Percentiles rank a stretch among this genome's conserved stretches.
These are phyloP conservation scores for Umbelopsis ramanniana DNA, from an alignment of 192 early-diverging fungal genomes.

Conservation along the genomic window DNA sequence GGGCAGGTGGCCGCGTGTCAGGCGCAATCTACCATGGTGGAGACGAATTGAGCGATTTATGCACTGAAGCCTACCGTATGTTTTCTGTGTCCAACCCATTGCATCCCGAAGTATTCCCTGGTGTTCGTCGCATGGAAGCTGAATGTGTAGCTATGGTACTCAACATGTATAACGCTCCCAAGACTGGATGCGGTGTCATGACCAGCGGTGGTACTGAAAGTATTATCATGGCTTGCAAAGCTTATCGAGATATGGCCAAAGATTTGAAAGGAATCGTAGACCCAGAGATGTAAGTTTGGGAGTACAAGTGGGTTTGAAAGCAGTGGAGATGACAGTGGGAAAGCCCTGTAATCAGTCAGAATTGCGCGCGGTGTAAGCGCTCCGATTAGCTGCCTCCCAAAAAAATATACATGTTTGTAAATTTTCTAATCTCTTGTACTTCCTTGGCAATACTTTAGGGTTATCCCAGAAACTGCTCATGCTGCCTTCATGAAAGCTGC, in stretches of 20 bases:
- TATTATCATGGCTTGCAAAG: slow-evolving; percentile 93
- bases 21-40: slow-evolving; percentile 96
- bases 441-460: slow-evolving; percentile 44
- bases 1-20: slow-evolving; percentile 85
- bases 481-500: slow-evolving; percentile 97
- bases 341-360: too few species aligned
- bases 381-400: too few species aligned
- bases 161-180: slow-evolving; percentile 80
- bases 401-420: too few species aligned
- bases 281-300: slow-evolving; percentile 83
- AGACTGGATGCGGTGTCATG: slow-evolving; percentile 78
- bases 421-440: slow-evolving; percentile 3
- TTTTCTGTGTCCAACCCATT: slow-evolving; percentile 89
- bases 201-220: slow-evolving; percentile 96
- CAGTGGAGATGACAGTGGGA: too few species aligned
- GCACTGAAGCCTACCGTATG: slow-evolving; percentile 80
- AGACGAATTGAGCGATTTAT: slow-evolving; percentile 72
- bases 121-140: slow-evolving; percentile 93
- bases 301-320: too few species aligned
- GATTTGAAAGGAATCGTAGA: slow-evolving; percentile 77
- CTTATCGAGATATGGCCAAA: slow-evolving; percentile 88
- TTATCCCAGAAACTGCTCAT: slow-evolving; percentile 92
- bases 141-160: slow-evolving; percentile 94
- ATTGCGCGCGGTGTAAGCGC: too few species aligned
- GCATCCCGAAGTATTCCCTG: slow-evolving; percentile 95